Conservation (phyloP, 306 rosid species). For the Sindora glabra region DNA sequence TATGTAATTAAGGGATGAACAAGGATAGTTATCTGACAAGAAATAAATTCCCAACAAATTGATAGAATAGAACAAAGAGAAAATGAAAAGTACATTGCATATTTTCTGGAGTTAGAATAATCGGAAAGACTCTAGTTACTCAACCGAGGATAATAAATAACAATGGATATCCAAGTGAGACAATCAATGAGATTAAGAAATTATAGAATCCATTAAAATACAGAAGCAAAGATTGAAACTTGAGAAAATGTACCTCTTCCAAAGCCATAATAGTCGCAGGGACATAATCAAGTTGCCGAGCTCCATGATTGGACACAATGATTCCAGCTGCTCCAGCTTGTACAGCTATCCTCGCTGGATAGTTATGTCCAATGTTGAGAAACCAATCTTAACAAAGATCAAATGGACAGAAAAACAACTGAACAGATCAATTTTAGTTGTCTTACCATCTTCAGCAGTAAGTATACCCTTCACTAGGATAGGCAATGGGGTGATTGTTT, state of each 20-base stretch:
- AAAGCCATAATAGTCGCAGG: slow-evolving; percentile 81
- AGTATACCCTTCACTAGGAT: slow-evolving; percentile 84
- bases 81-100: background rate
- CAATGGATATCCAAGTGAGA: background rate
- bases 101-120: too few species aligned
- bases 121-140: background rate
- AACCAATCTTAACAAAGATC: background rate
- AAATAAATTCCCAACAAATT: background rate
- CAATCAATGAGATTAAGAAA: background rate
- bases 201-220: background rate
- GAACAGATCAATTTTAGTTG: background rate
- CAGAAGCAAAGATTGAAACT: background rate
- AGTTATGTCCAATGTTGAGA: background rate
- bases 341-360: slow-evolving; percentile 69
- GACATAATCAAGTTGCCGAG: slow-evolving; percentile 97
- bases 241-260: slow-evolving; percentile 63
- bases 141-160: background rate
- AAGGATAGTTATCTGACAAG: background rate
- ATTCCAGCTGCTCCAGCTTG: slow-evolving; percentile 81
- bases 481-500: slow-evolving; percentile 83
- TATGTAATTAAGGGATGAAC: background rate
- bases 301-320: slow-evolving; percentile 93
- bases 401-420: background rate
- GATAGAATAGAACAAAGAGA: background rate
- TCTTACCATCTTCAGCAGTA: slow-evolving; percentile 83